Percentiles rank a stretch among this genome's conserved stretches.
phyloP scores from a whole-genome alignment of 352 stramenopile species.

The Globisporangium spiculum region DNA sequence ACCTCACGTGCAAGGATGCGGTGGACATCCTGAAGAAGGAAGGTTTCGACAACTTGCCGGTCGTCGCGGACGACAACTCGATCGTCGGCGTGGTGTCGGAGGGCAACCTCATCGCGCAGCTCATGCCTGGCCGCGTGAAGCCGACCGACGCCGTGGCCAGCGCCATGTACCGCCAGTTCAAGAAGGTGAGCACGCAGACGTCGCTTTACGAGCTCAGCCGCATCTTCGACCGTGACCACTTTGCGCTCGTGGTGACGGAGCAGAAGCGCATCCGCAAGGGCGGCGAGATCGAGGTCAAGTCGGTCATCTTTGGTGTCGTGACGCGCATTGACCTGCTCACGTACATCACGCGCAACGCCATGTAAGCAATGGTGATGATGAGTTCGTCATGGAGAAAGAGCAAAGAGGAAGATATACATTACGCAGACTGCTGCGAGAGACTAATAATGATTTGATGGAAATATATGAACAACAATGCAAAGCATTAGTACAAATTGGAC shows the following conservation, averaged over 20 bases:
- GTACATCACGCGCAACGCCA: conserved; percentile 78
- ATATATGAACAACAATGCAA: conserved; percentile 21
- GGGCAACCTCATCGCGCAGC: conserved; percentile 91
- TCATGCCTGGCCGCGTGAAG: conserved; percentile 84
- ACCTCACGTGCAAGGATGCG: conserved; percentile 88
- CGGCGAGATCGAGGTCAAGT: conserved; percentile 56
- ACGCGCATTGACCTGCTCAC: conserved; percentile 96
- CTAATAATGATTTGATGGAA: conserved; percentile 20
- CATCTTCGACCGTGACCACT: conserved; percentile 96
- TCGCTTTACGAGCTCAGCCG: conserved; percentile 87
- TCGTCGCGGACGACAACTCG: conserved; percentile 65
- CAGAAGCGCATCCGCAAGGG: conserved; percentile 27
- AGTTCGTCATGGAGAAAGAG: not conserved
- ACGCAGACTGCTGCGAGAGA: conserved; percentile 5
- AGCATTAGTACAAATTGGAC: conserved; percentile 10
- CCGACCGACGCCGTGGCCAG: conserved; percentile 78
- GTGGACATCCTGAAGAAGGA: conserved; percentile 92
- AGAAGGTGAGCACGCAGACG: conserved; percentile 85
- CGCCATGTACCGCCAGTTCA: conserved; percentile 95
- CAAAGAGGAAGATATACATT: conserved; percentile 10
- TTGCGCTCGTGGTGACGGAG: conserved; percentile 84
- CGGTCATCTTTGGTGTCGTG: conserved; percentile 87
- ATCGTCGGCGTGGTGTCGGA: conserved; percentile 94
- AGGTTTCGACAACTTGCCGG: conserved; percentile 79
- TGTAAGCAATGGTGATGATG: not conserved